A percentile compares a stretch with the other conserved stretches of the same genome.
Evolutionary conservation across 441 rosid genomes (phyloP).

Genomic region (Gossypium davidsonii): DNA sequence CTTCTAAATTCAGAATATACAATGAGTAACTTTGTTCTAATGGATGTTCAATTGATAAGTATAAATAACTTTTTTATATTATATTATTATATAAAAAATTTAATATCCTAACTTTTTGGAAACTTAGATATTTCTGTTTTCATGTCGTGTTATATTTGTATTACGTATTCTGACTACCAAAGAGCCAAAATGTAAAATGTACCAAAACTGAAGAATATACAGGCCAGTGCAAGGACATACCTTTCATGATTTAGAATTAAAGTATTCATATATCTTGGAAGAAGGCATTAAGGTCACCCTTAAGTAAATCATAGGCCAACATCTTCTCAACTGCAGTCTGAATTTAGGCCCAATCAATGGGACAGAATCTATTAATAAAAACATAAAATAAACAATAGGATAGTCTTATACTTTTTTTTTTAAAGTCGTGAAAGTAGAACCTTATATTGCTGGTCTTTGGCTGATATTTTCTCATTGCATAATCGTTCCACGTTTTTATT

Average conservation of each 20-base stretch:
- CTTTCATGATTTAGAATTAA: conserved; percentile 18
- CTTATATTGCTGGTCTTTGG: conserved; percentile 66
- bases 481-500: conserved; percentile 44
- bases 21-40: too few species aligned
- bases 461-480: conserved; percentile 49
- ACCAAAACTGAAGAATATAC: not conserved
- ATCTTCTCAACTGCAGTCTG: conserved; percentile 78
- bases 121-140: too few species aligned
- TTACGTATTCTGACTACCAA: not conserved
- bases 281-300: conserved; percentile 54
- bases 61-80: too few species aligned
- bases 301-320: conserved; percentile 47
- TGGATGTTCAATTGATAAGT: not conserved
- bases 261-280: conserved; percentile 49
- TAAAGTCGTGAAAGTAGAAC: conserved; percentile 27
- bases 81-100: too few species aligned
- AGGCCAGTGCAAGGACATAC: conserved; percentile 7
- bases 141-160: too few species aligned
- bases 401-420: not conserved
- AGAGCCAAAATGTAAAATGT: not conserved
- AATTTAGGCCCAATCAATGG: conserved; percentile 1
- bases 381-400: not conserved
- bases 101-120: too few species aligned
- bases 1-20: too few species aligned
- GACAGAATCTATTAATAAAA: conserved; percentile 6